Evolutionary conservation across 106 monocot genomes (phyloP), one percentile per base, ranked within the genome.

Genomic region (Dendrobium huoshanense): DNA sequence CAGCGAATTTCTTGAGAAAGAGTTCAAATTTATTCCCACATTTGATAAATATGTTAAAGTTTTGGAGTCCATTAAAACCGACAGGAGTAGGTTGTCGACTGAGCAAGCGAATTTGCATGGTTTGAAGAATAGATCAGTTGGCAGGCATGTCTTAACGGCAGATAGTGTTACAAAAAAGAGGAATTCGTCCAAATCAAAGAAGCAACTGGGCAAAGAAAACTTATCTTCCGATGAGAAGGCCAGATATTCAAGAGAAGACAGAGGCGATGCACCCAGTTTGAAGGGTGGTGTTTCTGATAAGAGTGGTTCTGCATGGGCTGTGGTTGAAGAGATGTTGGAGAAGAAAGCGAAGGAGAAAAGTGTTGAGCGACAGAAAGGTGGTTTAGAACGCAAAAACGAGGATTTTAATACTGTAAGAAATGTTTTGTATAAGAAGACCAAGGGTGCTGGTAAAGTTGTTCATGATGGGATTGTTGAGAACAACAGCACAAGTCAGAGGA

Each of bases 31-130:
- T 81, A 89, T 75, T 78, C 94, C 97, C 58, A 67, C 88, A n/a
- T 98, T 98, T 61, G 75, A 78, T 82, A 94, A 98, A 75, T 98
- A 98, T 87, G 84, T 94, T 73, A 94, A 92, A 82, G 83, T 91
- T 64, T 85, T 92, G 92, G 92, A 92, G 84, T 90, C 94, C 15
- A 84, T 90, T 59, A 87, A 73, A 49, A 87, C 81, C 2, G 94
- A 92, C 19, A 47, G 92, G 81, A 85, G 81, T 25, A 86, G 81
- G 41, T 77, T 74, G 45, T 61, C 29, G 22, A 44, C 47, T 42
- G 77, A 41, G 33, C 80, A 83, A 76, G 79, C 24, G 5, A 85
- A 79, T 72, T 75, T 41, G 15, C 20, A 9, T 67, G 75, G 72
- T 22, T 58, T 70, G 75, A 84, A 77, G 80, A 85, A 54, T 67